These are phyloP conservation scores for Aspergillus versicolor DNA, from an alignment of 2,329 filamentous ascomycete species.

Conservation along the genomic window DNA sequence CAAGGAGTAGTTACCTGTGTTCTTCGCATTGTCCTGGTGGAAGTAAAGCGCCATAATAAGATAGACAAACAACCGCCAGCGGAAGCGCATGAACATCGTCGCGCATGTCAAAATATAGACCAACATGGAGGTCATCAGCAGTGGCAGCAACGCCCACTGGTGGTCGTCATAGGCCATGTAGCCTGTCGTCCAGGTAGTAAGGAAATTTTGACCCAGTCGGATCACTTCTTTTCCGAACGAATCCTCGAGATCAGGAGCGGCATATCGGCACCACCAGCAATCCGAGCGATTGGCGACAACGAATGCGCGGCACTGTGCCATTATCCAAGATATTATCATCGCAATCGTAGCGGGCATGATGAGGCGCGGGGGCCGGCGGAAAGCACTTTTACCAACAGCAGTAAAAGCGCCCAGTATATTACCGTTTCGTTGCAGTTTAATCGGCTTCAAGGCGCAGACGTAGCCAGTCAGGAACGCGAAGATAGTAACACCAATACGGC, in stretches of 20 bases:
- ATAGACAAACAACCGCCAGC: slow-evolving; percentile 48
- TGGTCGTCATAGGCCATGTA: slow-evolving; percentile 56
- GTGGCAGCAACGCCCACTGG: slow-evolving; percentile 55
- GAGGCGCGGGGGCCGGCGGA: slow-evolving; percentile 53
- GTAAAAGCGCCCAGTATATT: slow-evolving; percentile 47
- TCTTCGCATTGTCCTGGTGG: slow-evolving; percentile 45
- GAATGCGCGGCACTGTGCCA: slow-evolving; percentile 52
- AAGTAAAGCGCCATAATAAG: slow-evolving; percentile 50
- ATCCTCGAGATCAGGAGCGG: slow-evolving; percentile 46
- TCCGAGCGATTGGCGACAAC: slow-evolving; percentile 49
- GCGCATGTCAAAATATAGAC: slow-evolving; percentile 51
- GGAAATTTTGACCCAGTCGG: slow-evolving; percentile 47
- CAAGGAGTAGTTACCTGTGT: slow-evolving; percentile 43
- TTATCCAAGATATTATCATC: slow-evolving; percentile 50
- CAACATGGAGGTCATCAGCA: slow-evolving; percentile 52
- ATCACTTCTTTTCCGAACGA: slow-evolving; percentile 47
- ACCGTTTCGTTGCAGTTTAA: slow-evolving; percentile 51
- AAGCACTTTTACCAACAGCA: slow-evolving; percentile 53
- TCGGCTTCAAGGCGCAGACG: slow-evolving; percentile 56
- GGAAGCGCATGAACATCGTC: slow-evolving; percentile 46
- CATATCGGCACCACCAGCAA: slow-evolving; percentile 53
- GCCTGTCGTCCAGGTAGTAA: slow-evolving; percentile 52
- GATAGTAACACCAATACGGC: slow-evolving; percentile 55
- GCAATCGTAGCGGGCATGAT: slow-evolving; percentile 55
- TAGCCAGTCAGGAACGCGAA: slow-evolving; percentile 58